A percentile compares a stretch with the other conserved stretches of the same genome.
These are phyloP conservation scores for Citeromyces siamensis DNA, from an alignment of 1,139 yeast species.

Conservation along the genomic window DNA sequence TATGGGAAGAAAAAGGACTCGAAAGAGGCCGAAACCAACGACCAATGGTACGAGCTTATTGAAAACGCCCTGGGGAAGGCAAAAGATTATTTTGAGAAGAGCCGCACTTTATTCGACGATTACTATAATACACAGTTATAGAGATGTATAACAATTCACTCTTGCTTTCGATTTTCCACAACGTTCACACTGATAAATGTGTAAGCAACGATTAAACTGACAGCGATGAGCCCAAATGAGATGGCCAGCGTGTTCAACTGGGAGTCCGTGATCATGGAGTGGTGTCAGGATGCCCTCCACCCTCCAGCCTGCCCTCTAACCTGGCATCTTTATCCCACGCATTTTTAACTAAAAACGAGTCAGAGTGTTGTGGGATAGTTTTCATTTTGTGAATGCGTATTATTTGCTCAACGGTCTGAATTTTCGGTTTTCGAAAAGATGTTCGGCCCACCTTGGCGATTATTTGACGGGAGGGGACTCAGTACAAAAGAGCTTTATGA, in stretches of 20 bases:
- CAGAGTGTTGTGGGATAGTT: too few species aligned
- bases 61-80: slow-evolving; percentile 47
- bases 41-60: slow-evolving; percentile 35
- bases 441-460: too few species aligned
- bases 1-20: slow-evolving; percentile 42
- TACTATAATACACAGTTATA: slow-evolving; percentile 30
- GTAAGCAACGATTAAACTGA: slow-evolving; percentile 59
- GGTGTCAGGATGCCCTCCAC: slow-evolving; percentile 3
- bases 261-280: slow-evolving; percentile 62
- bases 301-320: too few species aligned
- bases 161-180: slow-evolving; percentile 1
- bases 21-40: slow-evolving; percentile 12
- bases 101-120: slow-evolving; percentile 42
- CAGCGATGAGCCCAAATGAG: slow-evolving; percentile 62
- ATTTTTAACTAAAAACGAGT: too few species aligned
- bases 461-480: too few species aligned
- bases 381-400: too few species aligned
- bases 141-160: slow-evolving; percentile 4
- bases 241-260: slow-evolving; percentile 69
- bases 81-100: slow-evolving; percentile 39
- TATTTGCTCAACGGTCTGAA: too few species aligned
- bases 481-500: too few species aligned
- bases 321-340: background rate
- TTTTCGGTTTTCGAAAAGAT: too few species aligned
- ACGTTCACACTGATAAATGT: slow-evolving; percentile 42